Base-by-base conservation (phyloP, 2,329 filamentous ascomycete species). In the Penicillium hordei region DNA sequence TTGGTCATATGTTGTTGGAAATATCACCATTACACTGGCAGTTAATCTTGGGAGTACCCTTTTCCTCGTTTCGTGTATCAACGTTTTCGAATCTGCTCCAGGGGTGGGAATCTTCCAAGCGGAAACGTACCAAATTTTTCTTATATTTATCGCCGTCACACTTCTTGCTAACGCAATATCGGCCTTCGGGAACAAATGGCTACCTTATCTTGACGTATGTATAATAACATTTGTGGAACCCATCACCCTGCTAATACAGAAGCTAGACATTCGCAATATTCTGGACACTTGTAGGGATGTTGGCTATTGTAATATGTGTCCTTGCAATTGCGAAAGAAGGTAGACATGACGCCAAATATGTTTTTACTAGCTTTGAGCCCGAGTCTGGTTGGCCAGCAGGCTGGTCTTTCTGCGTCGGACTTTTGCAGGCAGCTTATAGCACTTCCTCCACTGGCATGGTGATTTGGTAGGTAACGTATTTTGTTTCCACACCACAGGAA, bases 401-500 rank as follows among this genome's bases (percentile, higher is more conserved):
- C 17, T 89, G 86, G 86, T 84, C 86, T 0, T 89, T 88, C 73
- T 89, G 89, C 67, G 84, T 89, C 39, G 86, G 87, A 9, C 73
- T 89, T 4, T 75, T 89, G 12, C 86, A 89, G 72, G 84, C 85
- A 21, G 78, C 71, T 10, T 89, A 89, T 68, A 86, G 86, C 25
- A 87, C 89, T 80, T 86, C 89, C 1, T 85, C 86, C 1, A 75
- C 84, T 39, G 89, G 89, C 75, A 91, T 91, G 89, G 88, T 91
- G 58, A 87, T 90, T 70, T 88, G 85, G 85, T 87, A 78, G 80
- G 84, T 79, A 45, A 60, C 15, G 46, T n/a, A 33, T 21, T 6
- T 17, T n/a, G 5, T 21, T 42, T 23, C 34, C 5, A 23, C 49
- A 10, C 10, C 21, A 15, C 15, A 39, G 2, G 3, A 39, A 23